Evolutionary conservation across 768 basidiomycete genomes (phyloP).

Genomic region (Boletus rubescentipes): DNA sequence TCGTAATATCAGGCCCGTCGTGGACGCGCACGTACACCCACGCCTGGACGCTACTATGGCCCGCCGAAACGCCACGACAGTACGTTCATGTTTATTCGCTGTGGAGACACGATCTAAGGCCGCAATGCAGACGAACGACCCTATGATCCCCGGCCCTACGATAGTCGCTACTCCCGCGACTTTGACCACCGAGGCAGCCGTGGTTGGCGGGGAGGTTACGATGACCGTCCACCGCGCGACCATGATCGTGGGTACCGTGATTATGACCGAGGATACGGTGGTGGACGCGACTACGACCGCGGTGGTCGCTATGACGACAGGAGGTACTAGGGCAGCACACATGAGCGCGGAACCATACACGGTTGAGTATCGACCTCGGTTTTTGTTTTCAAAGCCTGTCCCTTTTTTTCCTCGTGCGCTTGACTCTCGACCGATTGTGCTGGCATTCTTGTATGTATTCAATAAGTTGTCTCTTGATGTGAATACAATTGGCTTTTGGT

Average conservation of each 20-base stretch:
- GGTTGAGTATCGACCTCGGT: conserved; percentile 2
- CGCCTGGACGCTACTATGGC: conserved; percentile 93
- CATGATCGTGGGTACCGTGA: conserved; percentile 41
- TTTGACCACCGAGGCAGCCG: conserved; percentile 48
- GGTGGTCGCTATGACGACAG: conserved; percentile 43
- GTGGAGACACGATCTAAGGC: not conserved
- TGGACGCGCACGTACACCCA: conserved; percentile 87
- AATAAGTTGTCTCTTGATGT: conserved; percentile 13
- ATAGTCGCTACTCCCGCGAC: conserved; percentile 78
- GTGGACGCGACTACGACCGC: conserved; percentile 40
- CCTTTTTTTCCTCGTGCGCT: not conserved
- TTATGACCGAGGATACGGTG: conserved; percentile 36
- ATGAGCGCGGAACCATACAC: not conserved
- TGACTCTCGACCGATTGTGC: not conserved
- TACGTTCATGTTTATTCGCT: conserved; percentile 32
- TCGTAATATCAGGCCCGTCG: conserved; percentile 66
- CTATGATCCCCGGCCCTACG: conserved; percentile 91
- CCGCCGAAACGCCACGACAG: conserved; percentile 80
- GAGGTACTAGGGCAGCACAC: conserved; percentile 35
- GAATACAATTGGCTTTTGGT: conserved; percentile 21
- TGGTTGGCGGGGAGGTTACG: conserved; percentile 36
- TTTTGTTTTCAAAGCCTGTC: conserved; percentile 2
- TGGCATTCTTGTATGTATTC: conserved; percentile 24
- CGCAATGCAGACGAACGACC: conserved; percentile 65
- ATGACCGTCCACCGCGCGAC: conserved; percentile 32